Base-by-base conservation (phyloP, 2,329 filamentous ascomycete species). In the Xylaria sp. region DNA sequence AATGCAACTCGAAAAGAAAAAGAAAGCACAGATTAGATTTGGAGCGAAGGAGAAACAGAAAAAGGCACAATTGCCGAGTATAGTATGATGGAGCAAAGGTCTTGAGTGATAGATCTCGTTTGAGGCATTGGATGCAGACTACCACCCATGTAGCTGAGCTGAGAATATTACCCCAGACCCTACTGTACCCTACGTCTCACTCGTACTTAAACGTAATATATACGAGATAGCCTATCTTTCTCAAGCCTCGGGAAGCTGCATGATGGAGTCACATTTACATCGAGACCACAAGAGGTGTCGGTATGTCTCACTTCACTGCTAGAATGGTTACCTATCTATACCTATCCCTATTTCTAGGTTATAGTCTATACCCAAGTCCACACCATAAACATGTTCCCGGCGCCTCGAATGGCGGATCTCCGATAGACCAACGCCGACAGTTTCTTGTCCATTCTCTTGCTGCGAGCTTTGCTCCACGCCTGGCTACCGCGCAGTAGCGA, bases 341-440 rank as follows among this genome's bases (percentile, higher is more conserved):
- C 49, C 27, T 51, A 22, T 22, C 27, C 29, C 49, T 20, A 17
- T 33, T 13, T 27, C 31, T 25, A 15, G 22, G n/a, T 22, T 27
- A 33, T 49, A 45, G 42, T 3, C 42, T 45, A 45, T 5, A 42
- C 38, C 42, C 25, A 5, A 17, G 9, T 25, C 20, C 25, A 20
- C 33, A 31, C 27, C 59, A 57, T 59, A 68, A 68, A 68, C 66
- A 67, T 67, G 65, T 60, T 56, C 61, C 65, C 42, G 38, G 25
- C 42, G 33, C 49, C 49, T 64, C 50, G 65, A 63, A 60, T 27
- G 55, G 61, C 64, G 60, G 49, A 64, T 67, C 65, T 64, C 51
- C 36, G 45, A 55, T 50, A 59, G 22, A 63, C 25, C 47, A 61
- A 25, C 25, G 38, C 22, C 50, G 45, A 17, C 64, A 11, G 44